phyloP scores from a whole-genome alignment of 805 yeast species.

The Yarrowia sp. region DNA sequence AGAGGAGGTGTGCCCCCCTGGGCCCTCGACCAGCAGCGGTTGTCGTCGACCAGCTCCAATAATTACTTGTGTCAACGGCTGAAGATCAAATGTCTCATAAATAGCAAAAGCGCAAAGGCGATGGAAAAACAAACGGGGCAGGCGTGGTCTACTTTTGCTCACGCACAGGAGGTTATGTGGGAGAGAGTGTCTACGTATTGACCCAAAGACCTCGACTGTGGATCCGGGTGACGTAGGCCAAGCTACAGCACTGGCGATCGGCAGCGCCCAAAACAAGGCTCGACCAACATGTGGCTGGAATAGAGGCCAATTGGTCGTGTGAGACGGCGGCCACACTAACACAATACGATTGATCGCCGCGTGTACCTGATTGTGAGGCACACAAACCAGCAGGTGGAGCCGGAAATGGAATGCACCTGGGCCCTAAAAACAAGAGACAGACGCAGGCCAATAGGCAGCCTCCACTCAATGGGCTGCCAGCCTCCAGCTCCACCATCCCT shows the following conservation, averaged over 20 bases:
- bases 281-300: neutral
- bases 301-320: constrained; percentile 13
- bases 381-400: neutral
- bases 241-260: too few species aligned
- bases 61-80: constrained; percentile 28
- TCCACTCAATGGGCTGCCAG: too few species aligned
- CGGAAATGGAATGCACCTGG: too few species aligned
- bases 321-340: neutral
- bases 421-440: too few species aligned
- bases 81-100: constrained; percentile 22
- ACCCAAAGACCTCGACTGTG: too few species aligned
- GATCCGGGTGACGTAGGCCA: neutral
- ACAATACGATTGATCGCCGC: constrained; percentile 10
- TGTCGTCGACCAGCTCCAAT: too few species aligned
- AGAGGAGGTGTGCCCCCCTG: too few species aligned
- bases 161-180: neutral
- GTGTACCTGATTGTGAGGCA: neutral
- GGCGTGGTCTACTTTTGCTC: too few species aligned
- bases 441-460: too few species aligned
- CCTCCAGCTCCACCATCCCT: neutral
- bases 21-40: too few species aligned
- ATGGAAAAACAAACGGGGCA: constrained; percentile 13
- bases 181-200: too few species aligned
- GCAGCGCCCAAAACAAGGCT: neutral
- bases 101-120: constrained; percentile 16